Evolutionary conservation across 2,329 filamentous ascomycete species (phyloP).

Genomic region (Paraconiothyrium brasiliense): DNA sequence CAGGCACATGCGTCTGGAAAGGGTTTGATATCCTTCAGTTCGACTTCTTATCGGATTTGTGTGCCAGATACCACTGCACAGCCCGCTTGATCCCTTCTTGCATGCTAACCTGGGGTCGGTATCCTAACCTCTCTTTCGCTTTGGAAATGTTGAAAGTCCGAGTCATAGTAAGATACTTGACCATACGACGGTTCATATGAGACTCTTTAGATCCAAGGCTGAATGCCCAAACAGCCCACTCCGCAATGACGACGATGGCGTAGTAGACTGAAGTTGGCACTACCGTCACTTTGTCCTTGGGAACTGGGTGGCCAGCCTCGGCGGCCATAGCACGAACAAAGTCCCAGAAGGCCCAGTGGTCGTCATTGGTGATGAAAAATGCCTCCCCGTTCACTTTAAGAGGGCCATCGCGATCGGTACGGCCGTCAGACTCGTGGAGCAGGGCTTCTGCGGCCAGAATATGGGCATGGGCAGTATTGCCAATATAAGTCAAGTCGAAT

Average conservation of each 20-base stretch:
- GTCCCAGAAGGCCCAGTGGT: slow-evolving; percentile 24
- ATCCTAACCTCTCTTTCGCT: slow-evolving; percentile 15
- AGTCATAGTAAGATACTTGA: slow-evolving; percentile 12
- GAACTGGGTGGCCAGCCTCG: slow-evolving; percentile 15
- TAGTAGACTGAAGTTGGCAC: slow-evolving; percentile 12
- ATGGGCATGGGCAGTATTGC: slow-evolving; percentile 18
- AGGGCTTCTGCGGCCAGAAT: slow-evolving; percentile 18
- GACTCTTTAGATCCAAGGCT: slow-evolving; percentile 16
- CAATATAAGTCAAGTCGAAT: slow-evolving; percentile 21
- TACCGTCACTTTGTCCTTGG: slow-evolving; percentile 17
- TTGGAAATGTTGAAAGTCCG: slow-evolving; percentile 22
- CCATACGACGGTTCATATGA: slow-evolving; percentile 14
- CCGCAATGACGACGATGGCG: slow-evolving; percentile 11
- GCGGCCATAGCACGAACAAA: slow-evolving; percentile 13
- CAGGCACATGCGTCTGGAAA: background rate
- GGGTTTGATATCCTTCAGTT: background rate
- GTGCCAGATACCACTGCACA: slow-evolving; percentile 1
- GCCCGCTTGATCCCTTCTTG: slow-evolving; percentile 2
- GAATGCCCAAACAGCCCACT: slow-evolving; percentile 17
- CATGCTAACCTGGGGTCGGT: slow-evolving; percentile 1
- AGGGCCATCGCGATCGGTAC: background rate
- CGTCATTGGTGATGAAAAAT: slow-evolving; percentile 23
- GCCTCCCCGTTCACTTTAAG: slow-evolving; percentile 19
- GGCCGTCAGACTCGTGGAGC: background rate
- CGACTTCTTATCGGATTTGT: slow-evolving; percentile 2